Conservation (phyloP, 805 yeast species). For the Clavispora asparagi region DNA sequence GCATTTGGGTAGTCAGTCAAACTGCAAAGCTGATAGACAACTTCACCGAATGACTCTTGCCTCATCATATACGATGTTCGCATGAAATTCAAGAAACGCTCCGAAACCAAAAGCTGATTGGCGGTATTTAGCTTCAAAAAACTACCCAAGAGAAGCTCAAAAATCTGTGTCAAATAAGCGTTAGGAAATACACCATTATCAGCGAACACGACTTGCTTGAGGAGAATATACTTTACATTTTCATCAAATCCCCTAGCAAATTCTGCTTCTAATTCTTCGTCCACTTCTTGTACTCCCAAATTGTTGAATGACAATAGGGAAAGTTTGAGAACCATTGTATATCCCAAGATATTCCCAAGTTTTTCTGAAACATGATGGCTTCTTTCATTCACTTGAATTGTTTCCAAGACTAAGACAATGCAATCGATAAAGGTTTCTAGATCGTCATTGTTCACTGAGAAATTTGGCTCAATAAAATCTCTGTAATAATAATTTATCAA, state of each 20-base stretch:
- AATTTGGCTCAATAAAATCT: conserved; percentile 28
- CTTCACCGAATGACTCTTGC: conserved; percentile 18
- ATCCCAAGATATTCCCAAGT: conserved; percentile 24
- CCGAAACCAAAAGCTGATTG: conserved; percentile 17
- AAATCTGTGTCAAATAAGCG: conserved; percentile 27
- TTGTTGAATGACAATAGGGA: conserved; percentile 15
- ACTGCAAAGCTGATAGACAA: conserved; percentile 13
- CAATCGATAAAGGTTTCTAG: conserved; percentile 25
- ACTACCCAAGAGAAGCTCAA: conserved; percentile 28
- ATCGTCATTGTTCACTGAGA: conserved; percentile 16
- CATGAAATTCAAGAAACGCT: conserved; percentile 29
- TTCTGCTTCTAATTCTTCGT: conserved; percentile 6
- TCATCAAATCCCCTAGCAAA: conserved; percentile 11
- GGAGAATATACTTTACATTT: conserved; percentile 24
- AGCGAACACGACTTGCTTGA: conserved; percentile 29
- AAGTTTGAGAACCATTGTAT: conserved; percentile 22
- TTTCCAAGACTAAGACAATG: conserved; percentile 28
- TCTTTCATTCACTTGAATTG: not conserved
- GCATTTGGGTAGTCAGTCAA: conserved; percentile 15
- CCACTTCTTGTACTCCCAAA: not conserved
- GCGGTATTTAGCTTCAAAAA: conserved; percentile 16
- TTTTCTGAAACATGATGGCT: conserved; percentile 4
- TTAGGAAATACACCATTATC: conserved; percentile 26
- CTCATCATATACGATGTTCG: conserved; percentile 31
- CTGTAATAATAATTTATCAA: conserved; percentile 22